Evolutionary conservation across 2,329 filamentous ascomycete species (phyloP).

Genomic region (Mycosphaerella sp.): DNA sequence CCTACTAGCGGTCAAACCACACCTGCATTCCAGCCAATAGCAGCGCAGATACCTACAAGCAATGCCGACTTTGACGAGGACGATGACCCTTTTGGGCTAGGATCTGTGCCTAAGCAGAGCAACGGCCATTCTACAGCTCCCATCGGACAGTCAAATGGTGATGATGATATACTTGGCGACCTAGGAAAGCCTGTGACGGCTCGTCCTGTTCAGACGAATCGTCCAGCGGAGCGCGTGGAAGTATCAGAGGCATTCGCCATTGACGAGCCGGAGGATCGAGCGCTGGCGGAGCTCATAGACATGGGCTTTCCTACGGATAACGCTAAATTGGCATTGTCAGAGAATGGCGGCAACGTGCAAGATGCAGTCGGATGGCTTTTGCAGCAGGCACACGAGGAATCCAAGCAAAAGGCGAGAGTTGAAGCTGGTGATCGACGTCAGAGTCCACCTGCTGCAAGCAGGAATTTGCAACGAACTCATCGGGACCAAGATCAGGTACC

Average conservation of each 20-base stretch:
- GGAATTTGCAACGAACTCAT: slow-evolving; percentile 22
- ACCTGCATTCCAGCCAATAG: slow-evolving; percentile 25
- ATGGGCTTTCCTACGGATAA: slow-evolving; percentile 90
- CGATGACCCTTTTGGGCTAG: slow-evolving; percentile 83
- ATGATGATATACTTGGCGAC: slow-evolving; percentile 57
- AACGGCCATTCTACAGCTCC: slow-evolving; percentile 24
- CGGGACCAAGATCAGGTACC: slow-evolving; percentile 42
- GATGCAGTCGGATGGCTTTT: slow-evolving; percentile 82
- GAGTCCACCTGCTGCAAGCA: slow-evolving; percentile 16
- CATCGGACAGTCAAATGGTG: slow-evolving; percentile 10
- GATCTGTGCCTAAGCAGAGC: slow-evolving; percentile 27
- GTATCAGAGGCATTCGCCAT: slow-evolving; percentile 6
- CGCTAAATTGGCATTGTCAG: slow-evolving; percentile 69
- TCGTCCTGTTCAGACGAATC: slow-evolving; percentile 20
- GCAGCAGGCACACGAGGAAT: slow-evolving; percentile 81
- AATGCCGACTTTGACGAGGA: slow-evolving; percentile 47
- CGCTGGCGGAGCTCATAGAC: slow-evolving; percentile 82
- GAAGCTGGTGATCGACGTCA: slow-evolving; percentile 23
- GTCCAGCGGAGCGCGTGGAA: slow-evolving; percentile 3
- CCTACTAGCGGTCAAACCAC: slow-evolving; percentile 38
- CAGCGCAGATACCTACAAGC: slow-evolving; percentile 1
- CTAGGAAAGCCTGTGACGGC: slow-evolving; percentile 54
- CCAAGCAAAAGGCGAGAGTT: slow-evolving; percentile 59
- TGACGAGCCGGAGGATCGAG: slow-evolving; percentile 50
- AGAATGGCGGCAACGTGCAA: slow-evolving; percentile 78